Base-by-base conservation (phyloP, 768 basidiomycete genomes). In the Collybiopsis confluens region DNA sequence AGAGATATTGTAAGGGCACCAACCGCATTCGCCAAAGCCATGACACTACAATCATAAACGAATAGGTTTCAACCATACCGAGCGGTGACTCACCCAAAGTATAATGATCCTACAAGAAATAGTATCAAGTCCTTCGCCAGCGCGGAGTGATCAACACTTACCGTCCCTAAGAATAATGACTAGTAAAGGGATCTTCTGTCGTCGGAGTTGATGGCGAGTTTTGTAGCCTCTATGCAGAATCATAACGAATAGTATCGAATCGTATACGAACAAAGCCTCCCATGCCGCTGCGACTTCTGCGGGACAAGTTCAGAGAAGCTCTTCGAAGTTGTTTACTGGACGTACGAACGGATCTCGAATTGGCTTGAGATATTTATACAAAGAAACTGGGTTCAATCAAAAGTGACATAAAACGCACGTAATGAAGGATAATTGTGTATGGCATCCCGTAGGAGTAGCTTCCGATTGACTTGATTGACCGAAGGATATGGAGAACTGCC, bases 401-500 rank as follows among this genome's bases (percentile, higher is more conserved):
- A n/a, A n/a, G n/a, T n/a, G n/a, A n/a, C n/a, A 20, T 10, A 20
- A 16, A 11, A 45, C 52, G 52, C 1, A 53, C 52, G 52, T 33
- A 30, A 21, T 45, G 11, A 43, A 20, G 2, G 23, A 30, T 20
- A 45, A 35, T 35, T 35, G 52, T 43, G 52, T 45, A 33, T 53
- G 52, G 24, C 52, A 53, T 30, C 52, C 52, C 9, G 33, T 30
- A 26, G 28, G 21, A 24, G 52, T 53, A 23, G 28, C n/a, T 35
- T 30, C 35, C 24, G 52, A 45, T 27, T 53, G 26, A 24, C 52
- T 53, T 3, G 41, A 53, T 18, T 53, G 52, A 10, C 52, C 52
- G 43, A 33, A 53, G 26, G 43, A 53, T 53, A 53, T 53, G 2
- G 43, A 24, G 27, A 53, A 45, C 52, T 53, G 30, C 13, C 5